Percentiles rank a stretch among this genome's conserved stretches.
phyloP scores from a whole-genome alignment of 768 basidiomycete genomes.

The Agaricus bisporus region DNA sequence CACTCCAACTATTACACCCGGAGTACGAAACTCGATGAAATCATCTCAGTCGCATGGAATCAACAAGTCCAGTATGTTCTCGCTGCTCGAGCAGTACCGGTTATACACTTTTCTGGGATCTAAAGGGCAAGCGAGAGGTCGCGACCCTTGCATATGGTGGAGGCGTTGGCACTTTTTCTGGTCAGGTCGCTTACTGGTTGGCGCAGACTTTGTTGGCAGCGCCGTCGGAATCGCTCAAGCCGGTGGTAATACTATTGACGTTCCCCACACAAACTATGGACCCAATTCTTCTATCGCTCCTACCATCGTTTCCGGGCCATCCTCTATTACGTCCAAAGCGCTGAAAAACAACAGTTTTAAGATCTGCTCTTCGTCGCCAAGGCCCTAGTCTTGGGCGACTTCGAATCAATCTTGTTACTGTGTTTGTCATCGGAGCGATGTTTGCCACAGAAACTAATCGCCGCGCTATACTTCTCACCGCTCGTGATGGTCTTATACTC shows the following conservation, averaged over 20 bases:
- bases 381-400: constrained; percentile 94
- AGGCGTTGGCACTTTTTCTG: constrained; percentile 69
- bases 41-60: constrained; percentile 95
- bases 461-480: constrained; percentile 91
- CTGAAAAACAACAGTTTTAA: constrained; percentile 80
- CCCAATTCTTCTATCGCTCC: constrained; percentile 91
- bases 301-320: constrained; percentile 84
- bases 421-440: constrained; percentile 86
- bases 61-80: constrained; percentile 90
- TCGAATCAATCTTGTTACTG: constrained; percentile 85
- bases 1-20: constrained; percentile 67
- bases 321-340: constrained; percentile 69
- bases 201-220: constrained; percentile 85
- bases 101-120: constrained; percentile 96
- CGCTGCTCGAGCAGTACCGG: constrained; percentile 89
- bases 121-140: constrained; percentile 90
- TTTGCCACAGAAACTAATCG: too few species aligned
- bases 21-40: constrained; percentile 86
- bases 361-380: constrained; percentile 89
- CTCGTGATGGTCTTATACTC: constrained; percentile 83
- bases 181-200: constrained; percentile 52
- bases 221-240: constrained; percentile 55
- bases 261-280: constrained; percentile 77
- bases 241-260: constrained; percentile 38
- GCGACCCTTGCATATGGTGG: constrained; percentile 87